Percentiles rank a stretch among this genome's conserved stretches.
These are phyloP conservation scores for Mycena leptocephala DNA, from an alignment of 768 basidiomycete genomes.

Conservation along the genomic window DNA sequence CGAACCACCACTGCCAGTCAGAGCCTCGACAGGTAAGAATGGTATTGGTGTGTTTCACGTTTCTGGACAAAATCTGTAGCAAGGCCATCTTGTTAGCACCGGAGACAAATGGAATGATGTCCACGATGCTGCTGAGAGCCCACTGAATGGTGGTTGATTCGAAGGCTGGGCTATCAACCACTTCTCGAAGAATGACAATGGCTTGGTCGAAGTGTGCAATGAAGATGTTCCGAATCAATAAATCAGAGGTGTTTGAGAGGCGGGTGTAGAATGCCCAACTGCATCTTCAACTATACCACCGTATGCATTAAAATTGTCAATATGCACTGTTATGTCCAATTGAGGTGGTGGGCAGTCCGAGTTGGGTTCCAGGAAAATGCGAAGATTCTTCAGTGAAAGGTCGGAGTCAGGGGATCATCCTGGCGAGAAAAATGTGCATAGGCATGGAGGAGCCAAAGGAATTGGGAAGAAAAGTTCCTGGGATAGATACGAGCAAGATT, in stretches of 20 bases:
- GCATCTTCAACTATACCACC: background rate
- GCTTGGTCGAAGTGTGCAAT: background rate
- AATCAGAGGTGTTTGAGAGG: background rate
- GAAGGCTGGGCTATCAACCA: background rate
- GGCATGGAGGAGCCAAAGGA: conserved; percentile 12
- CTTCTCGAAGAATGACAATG: background rate
- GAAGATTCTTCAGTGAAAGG: background rate
- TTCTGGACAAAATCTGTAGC: too few relatives aligned
- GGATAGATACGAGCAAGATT: background rate
- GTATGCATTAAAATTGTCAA: background rate
- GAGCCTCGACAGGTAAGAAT: too few relatives aligned
- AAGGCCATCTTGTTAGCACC: too few relatives aligned
- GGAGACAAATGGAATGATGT: too few relatives aligned
- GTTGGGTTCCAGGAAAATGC: conserved; percentile 5
- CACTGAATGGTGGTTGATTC: background rate
- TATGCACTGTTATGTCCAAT: too few relatives aligned
- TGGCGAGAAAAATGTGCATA: background rate
- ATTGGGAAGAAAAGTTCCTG: background rate
- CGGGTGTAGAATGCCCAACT: background rate
- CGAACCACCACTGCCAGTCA: too few relatives aligned
- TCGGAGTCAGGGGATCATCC: background rate
- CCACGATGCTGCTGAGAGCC: background rate
- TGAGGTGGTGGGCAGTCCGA: background rate
- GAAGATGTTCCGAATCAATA: background rate
- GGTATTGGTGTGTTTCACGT: too few relatives aligned